Conservation (phyloP, 2,329 filamentous ascomycete species). For the Fusarium equiseti region DNA sequence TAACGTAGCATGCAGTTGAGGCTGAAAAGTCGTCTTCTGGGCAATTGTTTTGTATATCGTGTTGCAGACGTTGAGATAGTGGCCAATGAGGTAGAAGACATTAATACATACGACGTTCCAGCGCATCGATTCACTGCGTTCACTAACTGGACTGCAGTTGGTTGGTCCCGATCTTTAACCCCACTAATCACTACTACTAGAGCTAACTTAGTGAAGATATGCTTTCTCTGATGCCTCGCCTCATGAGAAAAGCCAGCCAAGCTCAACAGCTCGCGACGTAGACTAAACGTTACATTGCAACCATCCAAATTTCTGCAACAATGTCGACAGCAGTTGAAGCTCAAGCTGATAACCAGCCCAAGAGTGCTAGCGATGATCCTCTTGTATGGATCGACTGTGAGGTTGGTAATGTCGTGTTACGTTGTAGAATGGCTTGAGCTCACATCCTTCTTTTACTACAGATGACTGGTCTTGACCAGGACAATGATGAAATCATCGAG, state of each 20-base stretch:
- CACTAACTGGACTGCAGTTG: conserved; percentile 13
- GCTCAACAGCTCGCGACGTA: neutral
- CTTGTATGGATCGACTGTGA: conserved; percentile 87
- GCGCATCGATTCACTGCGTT: conserved; percentile 28
- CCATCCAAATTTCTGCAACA: conserved; percentile 6
- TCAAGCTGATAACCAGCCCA: conserved; percentile 37
- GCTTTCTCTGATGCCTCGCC: conserved; percentile 6
- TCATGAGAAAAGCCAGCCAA: conserved; percentile 17
- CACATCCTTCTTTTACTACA: conserved; percentile 54
- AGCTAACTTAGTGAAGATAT: conserved; percentile 19
- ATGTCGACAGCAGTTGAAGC: conserved; percentile 33
- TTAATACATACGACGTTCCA: conserved; percentile 51
- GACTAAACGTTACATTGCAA: conserved; percentile 33
- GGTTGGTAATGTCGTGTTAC: conserved; percentile 51
- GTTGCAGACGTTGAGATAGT: conserved; percentile 11
- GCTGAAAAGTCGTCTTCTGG: conserved; percentile 1
- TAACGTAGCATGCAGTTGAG: conserved; percentile 1
- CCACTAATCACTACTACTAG: conserved; percentile 26
- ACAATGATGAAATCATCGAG: conserved; percentile 87
- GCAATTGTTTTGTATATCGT: conserved; percentile 28
- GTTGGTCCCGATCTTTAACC: conserved; percentile 14
- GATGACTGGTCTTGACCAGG: conserved; percentile 85
- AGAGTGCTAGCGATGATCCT: conserved; percentile 62
- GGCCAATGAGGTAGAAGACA: conserved; percentile 38
- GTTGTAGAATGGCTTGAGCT: conserved; percentile 23